Evolutionary conservation across 495 filamentous ascomycete genomes (phyloP), one percentile per base, ranked within the genome.

Genomic region (Halenospora varia): DNA sequence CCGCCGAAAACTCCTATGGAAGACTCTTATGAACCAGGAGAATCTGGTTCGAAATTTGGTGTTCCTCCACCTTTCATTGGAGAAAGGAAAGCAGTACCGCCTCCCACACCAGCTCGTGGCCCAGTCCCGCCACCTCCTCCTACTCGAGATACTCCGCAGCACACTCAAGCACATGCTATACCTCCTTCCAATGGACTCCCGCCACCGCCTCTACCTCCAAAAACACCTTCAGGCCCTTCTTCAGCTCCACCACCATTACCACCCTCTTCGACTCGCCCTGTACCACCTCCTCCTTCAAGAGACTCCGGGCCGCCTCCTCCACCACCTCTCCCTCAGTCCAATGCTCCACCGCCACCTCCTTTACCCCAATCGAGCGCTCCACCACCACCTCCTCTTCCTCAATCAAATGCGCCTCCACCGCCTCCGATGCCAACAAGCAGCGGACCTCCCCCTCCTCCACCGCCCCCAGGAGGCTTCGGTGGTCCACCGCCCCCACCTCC

Each of bases 1-100:
- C 92, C 92, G 39, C 88, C 92, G 1, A 97, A 97, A 71, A 88
- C 83, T 2, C 88, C 90, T 2, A 75, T 92, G 64, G 88, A 93
- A 25, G 88, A 92, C 18, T 65, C 41, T 10, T 62, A 66, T 39
- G 66, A 68, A 24, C 61, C 66, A 15, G 65, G 64, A 68, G 25
- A 66, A 56, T 35, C 68, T 62, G 68, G 79, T 15, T 69, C 77
- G 18, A 87, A 75, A 59, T 90, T 88, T 67, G 82, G 79, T 19
- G 91, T 97, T 13, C 91, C 94, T 25, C 93, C 93, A 17, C 85
- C 88, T 19, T 96, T 96, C 67, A 71, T 80, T 51, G 86, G 87
- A 39, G 83, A 87, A 61, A 76, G 87, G 51, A 83, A 82, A 50
- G 66, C 77, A 66, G 68, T 80, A 20, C 88, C 89, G 25, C 90